Evolutionary conservation across 176 grass and related monocot genomes (phyloP).

Genomic region (Musa itinerans): DNA sequence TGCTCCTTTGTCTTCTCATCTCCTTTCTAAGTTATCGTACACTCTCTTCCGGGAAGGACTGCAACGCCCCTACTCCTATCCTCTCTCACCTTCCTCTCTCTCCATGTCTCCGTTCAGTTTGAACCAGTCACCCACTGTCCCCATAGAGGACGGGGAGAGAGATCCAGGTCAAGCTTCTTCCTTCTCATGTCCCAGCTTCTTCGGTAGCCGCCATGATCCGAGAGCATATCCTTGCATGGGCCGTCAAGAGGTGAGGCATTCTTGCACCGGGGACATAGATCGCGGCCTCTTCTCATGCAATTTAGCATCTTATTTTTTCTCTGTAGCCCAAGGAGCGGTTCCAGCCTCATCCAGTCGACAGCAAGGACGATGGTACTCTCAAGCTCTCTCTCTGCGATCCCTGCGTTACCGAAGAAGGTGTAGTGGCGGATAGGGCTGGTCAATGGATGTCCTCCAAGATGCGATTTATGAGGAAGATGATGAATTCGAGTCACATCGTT

Average conservation of each 20-base stretch:
- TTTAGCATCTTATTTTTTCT: not conserved
- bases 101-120: conserved; percentile 6
- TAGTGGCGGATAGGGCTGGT: not conserved
- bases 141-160: not conserved
- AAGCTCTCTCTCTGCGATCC: conserved; percentile 43
- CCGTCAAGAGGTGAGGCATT: not conserved
- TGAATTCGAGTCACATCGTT: conserved; percentile 15
- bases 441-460: conserved; percentile 67
- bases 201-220: not conserved
- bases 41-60: not conserved
- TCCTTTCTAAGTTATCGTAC: not conserved
- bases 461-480: conserved; percentile 72
- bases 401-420: conserved; percentile 18
- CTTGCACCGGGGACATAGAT: too few relatives aligned
- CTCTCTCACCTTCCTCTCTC: not conserved
- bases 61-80: not conserved
- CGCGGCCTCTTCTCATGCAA: too few relatives aligned
- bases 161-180: not conserved
- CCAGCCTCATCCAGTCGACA: too few relatives aligned
- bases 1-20: not conserved
- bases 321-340: not conserved
- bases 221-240: not conserved
- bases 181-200: not conserved
- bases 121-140: not conserved
- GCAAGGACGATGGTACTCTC: conserved; percentile 1